Conservation (phyloP, 2,329 filamentous ascomycete genomes). For the Septoria linicola region DNA sequence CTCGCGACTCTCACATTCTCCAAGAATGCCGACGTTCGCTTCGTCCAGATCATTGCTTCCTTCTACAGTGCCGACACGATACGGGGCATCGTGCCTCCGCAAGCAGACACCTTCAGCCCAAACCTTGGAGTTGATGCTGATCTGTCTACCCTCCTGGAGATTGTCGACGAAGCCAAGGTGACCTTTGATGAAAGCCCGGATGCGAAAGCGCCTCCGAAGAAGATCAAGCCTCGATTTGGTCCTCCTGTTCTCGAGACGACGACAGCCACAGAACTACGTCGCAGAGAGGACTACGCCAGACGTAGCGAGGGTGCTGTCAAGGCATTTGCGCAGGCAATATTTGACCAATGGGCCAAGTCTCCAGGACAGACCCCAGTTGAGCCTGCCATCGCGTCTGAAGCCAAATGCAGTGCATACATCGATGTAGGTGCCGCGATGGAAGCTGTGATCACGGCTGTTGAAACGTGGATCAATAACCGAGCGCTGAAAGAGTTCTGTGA, state of each 20-base stretch:
- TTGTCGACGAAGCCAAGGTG: slow-evolving; percentile 2
- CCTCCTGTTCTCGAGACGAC: background rate
- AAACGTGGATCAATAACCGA: background rate
- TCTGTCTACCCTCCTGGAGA: background rate
- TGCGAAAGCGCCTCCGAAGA: background rate
- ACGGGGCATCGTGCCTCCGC: background rate
- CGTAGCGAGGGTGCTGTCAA: slow-evolving; percentile 1
- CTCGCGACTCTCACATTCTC: slow-evolving; percentile 46
- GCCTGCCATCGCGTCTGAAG: background rate
- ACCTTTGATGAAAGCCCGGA: slow-evolving; percentile 11
- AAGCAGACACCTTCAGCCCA: slow-evolving; percentile 7
- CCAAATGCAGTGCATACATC: slow-evolving; percentile 4
- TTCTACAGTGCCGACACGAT: background rate
- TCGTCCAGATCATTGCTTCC: slow-evolving; percentile 44
- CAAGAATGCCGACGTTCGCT: slow-evolving; percentile 39
- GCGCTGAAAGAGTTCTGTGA: slow-evolving; percentile 1
- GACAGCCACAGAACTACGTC: background rate
- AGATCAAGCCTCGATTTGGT: background rate
- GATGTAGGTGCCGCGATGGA: background rate
- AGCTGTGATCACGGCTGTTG: background rate
- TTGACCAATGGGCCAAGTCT: slow-evolving; percentile 4
- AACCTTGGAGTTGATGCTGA: background rate
- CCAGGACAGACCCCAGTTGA: background rate
- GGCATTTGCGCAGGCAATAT: background rate
- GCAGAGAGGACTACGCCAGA: slow-evolving; percentile 9